These are phyloP conservation scores for Dentipellis sp. DNA, from an alignment of 768 basidiomycete genomes.

Conservation along the genomic window DNA sequence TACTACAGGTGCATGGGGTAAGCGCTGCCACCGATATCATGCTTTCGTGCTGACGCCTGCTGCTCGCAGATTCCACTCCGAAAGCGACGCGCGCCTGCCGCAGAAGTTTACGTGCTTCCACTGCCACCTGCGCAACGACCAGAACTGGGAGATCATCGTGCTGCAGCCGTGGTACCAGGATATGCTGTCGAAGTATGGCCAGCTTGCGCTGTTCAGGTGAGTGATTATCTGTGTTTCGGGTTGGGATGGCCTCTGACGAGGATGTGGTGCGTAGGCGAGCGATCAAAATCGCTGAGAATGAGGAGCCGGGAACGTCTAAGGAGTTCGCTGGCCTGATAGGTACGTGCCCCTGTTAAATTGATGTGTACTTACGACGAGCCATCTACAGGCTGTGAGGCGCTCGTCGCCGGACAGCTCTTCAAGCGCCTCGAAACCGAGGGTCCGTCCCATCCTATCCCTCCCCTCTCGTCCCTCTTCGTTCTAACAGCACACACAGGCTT, in stretches of 20 bases:
- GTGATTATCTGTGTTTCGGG: not conserved
- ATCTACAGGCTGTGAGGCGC: conserved; percentile 39
- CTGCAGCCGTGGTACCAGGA: conserved; percentile 42
- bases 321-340: conserved; percentile 58
- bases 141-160: conserved; percentile 63
- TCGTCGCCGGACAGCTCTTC: conserved; percentile 52
- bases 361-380: not conserved
- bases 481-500: conserved; percentile 35
- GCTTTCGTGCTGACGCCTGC: not conserved
- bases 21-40: not conserved
- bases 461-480: not conserved
- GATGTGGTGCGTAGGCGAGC: conserved; percentile 38
- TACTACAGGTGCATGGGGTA: conserved; percentile 53
- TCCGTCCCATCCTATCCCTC: conserved; percentile 14
- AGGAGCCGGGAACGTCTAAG: conserved; percentile 30
- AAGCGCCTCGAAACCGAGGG: conserved; percentile 67
- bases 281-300: conserved; percentile 56
- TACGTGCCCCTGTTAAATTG: conserved; percentile 19
- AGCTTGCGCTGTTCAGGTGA: conserved; percentile 65
- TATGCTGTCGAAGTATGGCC: conserved; percentile 56
- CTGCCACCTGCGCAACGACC: conserved; percentile 37
- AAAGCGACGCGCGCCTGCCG: conserved; percentile 49
- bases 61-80: conserved; percentile 50
- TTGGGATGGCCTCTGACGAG: not conserved
- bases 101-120: conserved; percentile 61